Evolutionary conservation across 768 basidiomycete genomes (phyloP).

Genomic region (Lactarius vividus): DNA sequence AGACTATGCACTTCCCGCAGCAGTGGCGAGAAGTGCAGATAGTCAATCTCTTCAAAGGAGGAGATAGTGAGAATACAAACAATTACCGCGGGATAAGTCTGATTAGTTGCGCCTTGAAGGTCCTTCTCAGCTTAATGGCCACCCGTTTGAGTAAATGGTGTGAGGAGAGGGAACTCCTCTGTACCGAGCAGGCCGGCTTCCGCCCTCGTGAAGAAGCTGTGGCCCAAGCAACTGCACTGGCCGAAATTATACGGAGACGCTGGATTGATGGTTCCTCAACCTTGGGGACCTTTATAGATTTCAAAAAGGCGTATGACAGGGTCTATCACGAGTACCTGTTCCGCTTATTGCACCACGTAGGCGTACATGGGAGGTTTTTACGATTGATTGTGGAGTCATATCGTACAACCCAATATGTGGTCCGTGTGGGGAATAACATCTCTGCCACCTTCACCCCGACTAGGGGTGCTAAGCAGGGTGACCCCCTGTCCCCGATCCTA

Average conservation of each 20-base stretch:
- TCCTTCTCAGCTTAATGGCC: constrained; percentile 19
- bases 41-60: constrained; percentile 18
- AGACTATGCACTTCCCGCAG: neutral
- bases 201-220: constrained; percentile 22
- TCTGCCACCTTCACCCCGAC: constrained; percentile 6
- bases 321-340: constrained; percentile 22
- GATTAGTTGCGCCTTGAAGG: constrained; percentile 20
- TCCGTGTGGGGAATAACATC: neutral
- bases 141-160: neutral
- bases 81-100: constrained; percentile 27
- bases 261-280: neutral
- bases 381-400: constrained; percentile 15
- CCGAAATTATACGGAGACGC: constrained; percentile 24
- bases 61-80: constrained; percentile 16
- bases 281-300: constrained; percentile 23
- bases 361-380: neutral
- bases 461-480: constrained; percentile 21
- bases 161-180: neutral
- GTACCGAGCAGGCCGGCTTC: constrained; percentile 20
- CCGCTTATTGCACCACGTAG: constrained; percentile 13
- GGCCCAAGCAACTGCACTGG: constrained; percentile 19
- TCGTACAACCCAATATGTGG: neutral
- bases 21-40: constrained; percentile 22
- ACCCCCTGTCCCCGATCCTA: constrained; percentile 25
- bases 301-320: constrained; percentile 26